Evolutionary conservation across 2,329 filamentous ascomycete species (phyloP).

Genomic region (Cladosporium velox): DNA sequence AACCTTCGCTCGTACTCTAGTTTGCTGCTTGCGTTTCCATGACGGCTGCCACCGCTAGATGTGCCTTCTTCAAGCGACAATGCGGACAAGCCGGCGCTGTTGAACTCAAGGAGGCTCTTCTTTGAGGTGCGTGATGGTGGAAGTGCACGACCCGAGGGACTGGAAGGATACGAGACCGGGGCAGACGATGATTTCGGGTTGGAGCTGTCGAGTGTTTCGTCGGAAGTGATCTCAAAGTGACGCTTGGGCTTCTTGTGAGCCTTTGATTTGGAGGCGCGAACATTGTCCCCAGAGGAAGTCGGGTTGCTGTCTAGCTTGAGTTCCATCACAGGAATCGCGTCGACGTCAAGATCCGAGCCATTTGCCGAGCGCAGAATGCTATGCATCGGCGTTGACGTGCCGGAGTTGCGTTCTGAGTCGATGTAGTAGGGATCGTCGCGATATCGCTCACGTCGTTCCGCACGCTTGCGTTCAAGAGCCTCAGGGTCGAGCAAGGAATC

Average conservation of each 20-base stretch:
- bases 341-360: slow-evolving; percentile 80
- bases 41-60: slow-evolving; percentile 6
- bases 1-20: slow-evolving; percentile 67
- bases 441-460: slow-evolving; percentile 78
- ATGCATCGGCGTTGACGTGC: slow-evolving; percentile 74
- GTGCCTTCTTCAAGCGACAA: slow-evolving; percentile 67
- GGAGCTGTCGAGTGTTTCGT: slow-evolving; percentile 49
- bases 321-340: slow-evolving; percentile 94
- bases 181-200: slow-evolving; percentile 22
- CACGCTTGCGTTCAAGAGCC: slow-evolving; percentile 71
- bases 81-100: slow-evolving; percentile 76
- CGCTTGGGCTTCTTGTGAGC: slow-evolving; percentile 35
- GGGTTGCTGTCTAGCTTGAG: slow-evolving; percentile 65
- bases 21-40: slow-evolving; percentile 27
- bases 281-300: slow-evolving; percentile 20
- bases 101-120: slow-evolving; percentile 76
- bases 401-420: slow-evolving; percentile 50
- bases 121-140: slow-evolving; percentile 42
- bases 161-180: slow-evolving; percentile 18
- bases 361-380: slow-evolving; percentile 69
- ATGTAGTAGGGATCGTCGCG: slow-evolving; percentile 98
- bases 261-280: slow-evolving; percentile 16
- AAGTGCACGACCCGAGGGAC: slow-evolving; percentile 2
- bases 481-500: slow-evolving; percentile 67
- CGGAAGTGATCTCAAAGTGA: slow-evolving; percentile 49